Evolutionary conservation across 768 basidiomycete species (phyloP).

Genomic region (Lactarius sanguifluus): DNA sequence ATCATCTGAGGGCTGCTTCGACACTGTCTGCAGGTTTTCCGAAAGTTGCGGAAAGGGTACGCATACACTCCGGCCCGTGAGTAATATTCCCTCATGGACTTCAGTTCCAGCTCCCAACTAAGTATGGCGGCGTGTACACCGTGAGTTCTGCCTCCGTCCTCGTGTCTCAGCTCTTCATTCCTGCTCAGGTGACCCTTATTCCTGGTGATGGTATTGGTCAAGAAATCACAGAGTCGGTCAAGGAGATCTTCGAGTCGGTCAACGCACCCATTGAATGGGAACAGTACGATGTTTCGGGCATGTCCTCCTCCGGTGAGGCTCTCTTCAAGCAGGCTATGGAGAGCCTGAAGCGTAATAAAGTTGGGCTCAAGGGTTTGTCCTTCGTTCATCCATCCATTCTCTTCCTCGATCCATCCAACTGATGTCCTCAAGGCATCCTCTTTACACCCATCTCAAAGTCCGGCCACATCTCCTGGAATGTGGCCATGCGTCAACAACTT

Average conservation of each 20-base stretch:
- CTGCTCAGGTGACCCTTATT: conserved; percentile 86
- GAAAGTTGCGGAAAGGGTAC: conserved; percentile 66
- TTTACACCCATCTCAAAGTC: conserved; percentile 97
- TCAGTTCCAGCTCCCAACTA: conserved; percentile 67
- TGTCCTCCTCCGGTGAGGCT: conserved; percentile 90
- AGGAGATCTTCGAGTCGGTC: conserved; percentile 96
- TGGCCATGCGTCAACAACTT: conserved; percentile 98
- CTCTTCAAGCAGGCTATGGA: conserved; percentile 99
- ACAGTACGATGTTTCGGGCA: conserved; percentile 95
- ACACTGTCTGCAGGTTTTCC: conserved; percentile 80
- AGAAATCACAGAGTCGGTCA: conserved; percentile 97
- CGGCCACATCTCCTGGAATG: conserved; percentile 99
- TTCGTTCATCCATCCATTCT: neutral
- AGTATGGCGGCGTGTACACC: conserved; percentile 92
- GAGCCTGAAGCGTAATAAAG: conserved; percentile 93
- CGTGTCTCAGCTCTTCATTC: conserved; percentile 24
- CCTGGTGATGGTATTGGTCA: conserved; percentile 97
- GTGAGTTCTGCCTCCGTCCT: conserved; percentile 44
- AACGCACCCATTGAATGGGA: conserved; percentile 99
- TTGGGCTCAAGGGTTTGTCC: conserved; percentile 91
- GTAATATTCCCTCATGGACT: conserved; percentile 22
- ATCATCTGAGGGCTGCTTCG: conserved; percentile 59
- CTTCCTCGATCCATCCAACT: neutral
- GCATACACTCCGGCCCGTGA: conserved; percentile 32
- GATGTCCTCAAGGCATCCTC: conserved; percentile 71